These are phyloP conservation scores for Fomitopsis serialis DNA, from an alignment of 768 basidiomycete genomes.

Conservation along the genomic window DNA sequence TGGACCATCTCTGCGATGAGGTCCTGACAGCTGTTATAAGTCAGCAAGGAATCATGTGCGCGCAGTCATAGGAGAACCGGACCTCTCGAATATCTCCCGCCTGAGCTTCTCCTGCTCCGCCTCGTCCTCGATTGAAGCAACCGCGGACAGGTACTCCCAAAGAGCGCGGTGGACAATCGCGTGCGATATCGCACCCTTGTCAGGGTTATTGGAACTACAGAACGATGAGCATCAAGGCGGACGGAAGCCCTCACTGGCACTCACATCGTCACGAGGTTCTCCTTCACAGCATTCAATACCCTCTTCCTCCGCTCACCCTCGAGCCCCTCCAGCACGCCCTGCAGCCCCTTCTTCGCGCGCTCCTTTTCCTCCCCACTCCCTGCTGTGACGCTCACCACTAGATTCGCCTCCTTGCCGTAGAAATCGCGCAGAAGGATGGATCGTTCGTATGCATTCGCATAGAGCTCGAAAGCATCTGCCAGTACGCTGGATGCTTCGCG, in stretches of 20 bases:
- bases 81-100: constrained; percentile 81
- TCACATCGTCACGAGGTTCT: constrained; percentile 71
- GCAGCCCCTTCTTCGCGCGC: constrained; percentile 58
- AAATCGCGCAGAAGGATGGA: constrained; percentile 79
- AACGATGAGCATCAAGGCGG: not conserved
- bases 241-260: constrained; percentile 19
- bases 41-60: not conserved
- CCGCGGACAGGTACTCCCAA: constrained; percentile 75
- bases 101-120: constrained; percentile 69
- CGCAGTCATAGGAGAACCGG: constrained; percentile 12
- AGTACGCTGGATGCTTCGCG: constrained; percentile 79
- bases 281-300: constrained; percentile 63
- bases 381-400: constrained; percentile 50
- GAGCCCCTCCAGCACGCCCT: constrained; percentile 58
- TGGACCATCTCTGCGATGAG: constrained; percentile 90
- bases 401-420: constrained; percentile 80
- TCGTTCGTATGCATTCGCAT: constrained; percentile 81
- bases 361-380: constrained; percentile 62
- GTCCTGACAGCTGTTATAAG: constrained; percentile 62
- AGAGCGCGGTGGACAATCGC: constrained; percentile 83
- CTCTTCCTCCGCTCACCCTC: constrained; percentile 63
- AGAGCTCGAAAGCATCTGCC: constrained; percentile 85
- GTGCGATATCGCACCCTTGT: constrained; percentile 85
- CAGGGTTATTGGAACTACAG: constrained; percentile 84
- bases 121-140: constrained; percentile 53